Percentiles rank a stretch among this genome's conserved stretches.
Conservation (phyloP, 495 filamentous ascomycete species). For the Cercophora scortea region DNA sequence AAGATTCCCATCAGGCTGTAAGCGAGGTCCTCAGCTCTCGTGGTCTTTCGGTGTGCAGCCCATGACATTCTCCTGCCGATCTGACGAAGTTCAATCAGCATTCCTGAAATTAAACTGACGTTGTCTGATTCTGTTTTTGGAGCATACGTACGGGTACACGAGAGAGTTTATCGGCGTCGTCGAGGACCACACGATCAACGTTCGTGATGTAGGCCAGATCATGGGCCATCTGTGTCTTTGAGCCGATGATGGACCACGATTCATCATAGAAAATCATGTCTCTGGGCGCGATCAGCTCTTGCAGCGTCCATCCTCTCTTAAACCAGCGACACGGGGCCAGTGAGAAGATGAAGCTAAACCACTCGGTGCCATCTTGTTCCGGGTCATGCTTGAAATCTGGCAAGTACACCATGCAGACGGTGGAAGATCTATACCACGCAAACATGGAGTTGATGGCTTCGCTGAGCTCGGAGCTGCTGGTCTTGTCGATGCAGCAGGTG, state of each 20-base stretch:
- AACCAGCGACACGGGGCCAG: constrained; percentile 19
- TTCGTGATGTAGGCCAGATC: not conserved
- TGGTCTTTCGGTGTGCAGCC: constrained; percentile 5
- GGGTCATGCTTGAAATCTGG: not conserved
- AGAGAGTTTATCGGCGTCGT: not conserved
- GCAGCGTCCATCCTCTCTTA: constrained; percentile 29
- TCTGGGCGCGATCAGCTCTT: constrained; percentile 29
- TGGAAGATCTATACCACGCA: constrained; percentile 21
- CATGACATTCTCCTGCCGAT: constrained; percentile 7
- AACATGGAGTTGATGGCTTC: constrained; percentile 42
- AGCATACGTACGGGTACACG: not conserved
- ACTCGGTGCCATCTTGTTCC: not conserved
- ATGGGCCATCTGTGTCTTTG: not conserved
- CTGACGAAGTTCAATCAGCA: no score
- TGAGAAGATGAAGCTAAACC: not conserved
- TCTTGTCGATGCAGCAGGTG: constrained; percentile 35
- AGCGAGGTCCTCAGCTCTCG: constrained; percentile 5
- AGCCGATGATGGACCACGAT: constrained; percentile 15
- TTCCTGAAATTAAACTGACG: no score
- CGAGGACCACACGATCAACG: not conserved
- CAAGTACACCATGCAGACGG: constrained; percentile 22
- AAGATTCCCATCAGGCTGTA: constrained; percentile 14
- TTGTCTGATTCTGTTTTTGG: no score
- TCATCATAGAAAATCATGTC: constrained; percentile 21
- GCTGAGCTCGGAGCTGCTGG: constrained; percentile 28